A percentile compares a stretch with the other conserved stretches of the same genome.
Conservation (phyloP, 2,329 filamentous ascomycete genomes). For the Ophiostoma sp. region DNA sequence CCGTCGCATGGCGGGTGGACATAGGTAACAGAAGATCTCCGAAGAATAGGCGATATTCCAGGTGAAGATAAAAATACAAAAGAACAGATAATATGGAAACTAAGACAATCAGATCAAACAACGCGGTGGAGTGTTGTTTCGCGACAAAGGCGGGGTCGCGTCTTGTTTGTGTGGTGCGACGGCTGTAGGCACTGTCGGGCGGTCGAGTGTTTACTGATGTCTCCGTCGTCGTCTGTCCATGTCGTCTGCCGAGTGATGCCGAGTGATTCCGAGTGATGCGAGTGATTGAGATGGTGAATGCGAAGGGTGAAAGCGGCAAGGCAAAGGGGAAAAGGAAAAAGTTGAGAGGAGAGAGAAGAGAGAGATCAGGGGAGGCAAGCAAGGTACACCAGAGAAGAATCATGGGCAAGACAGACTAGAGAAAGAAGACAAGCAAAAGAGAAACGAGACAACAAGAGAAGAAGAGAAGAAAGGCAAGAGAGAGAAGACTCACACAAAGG, state of each 20-base stretch:
- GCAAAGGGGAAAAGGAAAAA: not conserved
- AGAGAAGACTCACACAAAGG: too few species aligned
- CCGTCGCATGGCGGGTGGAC: too few species aligned
- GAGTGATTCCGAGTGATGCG: too few species aligned
- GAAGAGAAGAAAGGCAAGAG: too few species aligned
- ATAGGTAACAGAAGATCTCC: not conserved
- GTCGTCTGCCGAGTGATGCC: not conserved
- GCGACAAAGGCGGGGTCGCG: constrained; percentile 13
- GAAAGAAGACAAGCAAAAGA: not conserved
- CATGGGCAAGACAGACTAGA: not conserved
- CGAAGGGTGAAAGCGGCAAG: not conserved
- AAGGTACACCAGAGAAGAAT: too few species aligned
- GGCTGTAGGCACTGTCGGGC: not conserved
- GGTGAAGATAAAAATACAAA: not conserved
- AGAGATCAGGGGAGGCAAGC: too few species aligned
- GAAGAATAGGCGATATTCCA: not conserved
- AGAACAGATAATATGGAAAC: not conserved
- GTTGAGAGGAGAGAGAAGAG: not conserved
- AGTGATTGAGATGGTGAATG: not conserved
- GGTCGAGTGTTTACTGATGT: not conserved
- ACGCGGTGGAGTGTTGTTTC: constrained; percentile 12
- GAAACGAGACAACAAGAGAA: too few species aligned
- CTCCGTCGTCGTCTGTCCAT: not conserved
- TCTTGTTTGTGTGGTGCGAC: constrained; percentile 8
- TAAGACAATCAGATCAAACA: not conserved